Base-by-base conservation (phyloP, 129 eudicot species). In the Arctium lappa region DNA sequence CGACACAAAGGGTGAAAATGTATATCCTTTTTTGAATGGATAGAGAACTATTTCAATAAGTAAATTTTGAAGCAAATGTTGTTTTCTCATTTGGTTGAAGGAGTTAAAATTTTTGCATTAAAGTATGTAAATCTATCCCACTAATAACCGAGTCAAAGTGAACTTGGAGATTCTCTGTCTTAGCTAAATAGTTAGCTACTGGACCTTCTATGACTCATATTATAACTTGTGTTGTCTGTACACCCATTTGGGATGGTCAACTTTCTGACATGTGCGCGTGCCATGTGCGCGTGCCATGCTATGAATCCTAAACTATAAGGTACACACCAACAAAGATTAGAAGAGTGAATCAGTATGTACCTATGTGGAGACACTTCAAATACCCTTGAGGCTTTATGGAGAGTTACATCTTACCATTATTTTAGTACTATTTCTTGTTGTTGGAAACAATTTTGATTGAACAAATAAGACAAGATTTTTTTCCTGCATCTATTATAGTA, bases 11-110 rank as follows among this genome's bases (percentile, higher is more conserved):
- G 5, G 46, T 72, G 71, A 30, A 74, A 62, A 73, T 39, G 74
- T 40, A 8, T 50, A 70, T 80, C 33, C 33, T 22, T 2, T 63
- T 40, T 66, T 75, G 15, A 50, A n/a, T 16, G 36, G 53, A n/a
- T 29, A 81, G 80, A 75, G 22, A 30, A 30, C 46, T 73, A 8
- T 53, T 81, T 81, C 22, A 65, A 62, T 73, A 31, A 13, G 73
- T 16, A 38, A 4, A 46, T 73, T 73, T 44, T 36, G 8, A 72
- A 53, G 72, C 60, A 27, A 60, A 30, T 69, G 42, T 69, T 69
- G 36, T 65, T 44, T 16, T 53, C 50, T 80, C 37, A 60, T 29
- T 60, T 73, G 33, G 72, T 30, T 73, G 12, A 60, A 22, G 27
- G 27, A 22, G 27, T 22, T 22, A 22, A 22, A 22, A 22, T 22